Evolutionary conservation across 75 land plant species (phyloP).

Genomic region (Selaginella moellendorffii): DNA sequence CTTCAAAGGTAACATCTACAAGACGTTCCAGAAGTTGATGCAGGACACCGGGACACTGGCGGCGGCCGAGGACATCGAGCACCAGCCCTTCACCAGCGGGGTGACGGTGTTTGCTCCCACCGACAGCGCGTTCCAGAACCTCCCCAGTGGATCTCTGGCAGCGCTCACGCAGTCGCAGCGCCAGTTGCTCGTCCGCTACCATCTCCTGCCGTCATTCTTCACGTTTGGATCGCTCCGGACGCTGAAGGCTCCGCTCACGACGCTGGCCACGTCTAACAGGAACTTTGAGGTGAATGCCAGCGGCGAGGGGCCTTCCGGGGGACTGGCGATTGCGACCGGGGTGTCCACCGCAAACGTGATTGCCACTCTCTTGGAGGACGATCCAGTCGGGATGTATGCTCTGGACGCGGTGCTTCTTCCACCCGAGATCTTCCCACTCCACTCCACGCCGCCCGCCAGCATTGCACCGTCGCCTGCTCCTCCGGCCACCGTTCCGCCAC

Average conservation of each 20-base stretch:
- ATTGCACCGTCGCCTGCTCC: no score
- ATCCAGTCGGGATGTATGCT: no score
- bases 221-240: slow-evolving; percentile 40
- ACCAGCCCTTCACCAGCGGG: slow-evolving; percentile 30
- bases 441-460: no score
- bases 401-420: no score
- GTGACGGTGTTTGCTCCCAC: slow-evolving; percentile 59
- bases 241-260: not conserved
- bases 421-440: no score
- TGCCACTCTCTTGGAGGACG: no score
- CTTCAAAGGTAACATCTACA: slow-evolving; percentile 39
- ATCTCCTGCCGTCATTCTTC: slow-evolving; percentile 56
- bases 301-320: no score
- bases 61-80: slow-evolving; percentile 42
- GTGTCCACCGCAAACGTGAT: no score
- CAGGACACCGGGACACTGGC: slow-evolving; percentile 51
- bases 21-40: slow-evolving; percentile 46
- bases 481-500: no score
- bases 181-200: slow-evolving; percentile 39
- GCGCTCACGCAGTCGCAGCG: slow-evolving; percentile 44
- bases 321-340: no score
- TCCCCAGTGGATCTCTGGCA: slow-evolving; percentile 26
- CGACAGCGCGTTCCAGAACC: slow-evolving; percentile 44
- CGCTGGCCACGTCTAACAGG: not conserved
- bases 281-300: not conserved